phyloP scores from a whole-genome alignment of 106 monocot species.

The Triglochin maritima region DNA sequence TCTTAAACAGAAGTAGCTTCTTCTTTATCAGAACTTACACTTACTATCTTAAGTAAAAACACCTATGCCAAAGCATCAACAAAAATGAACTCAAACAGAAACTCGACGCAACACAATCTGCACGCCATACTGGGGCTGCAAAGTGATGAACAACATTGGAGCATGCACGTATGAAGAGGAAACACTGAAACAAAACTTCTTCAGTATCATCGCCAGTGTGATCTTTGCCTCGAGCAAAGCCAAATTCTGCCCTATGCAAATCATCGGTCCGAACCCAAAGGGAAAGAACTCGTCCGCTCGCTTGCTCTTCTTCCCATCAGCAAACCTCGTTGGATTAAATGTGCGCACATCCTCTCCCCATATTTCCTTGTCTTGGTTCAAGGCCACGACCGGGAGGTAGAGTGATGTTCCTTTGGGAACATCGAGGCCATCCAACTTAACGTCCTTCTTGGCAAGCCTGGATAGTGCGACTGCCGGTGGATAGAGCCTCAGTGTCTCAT shows the following conservation, averaged over 20 bases:
- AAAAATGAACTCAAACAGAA: constrained; percentile 5
- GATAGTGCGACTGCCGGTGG: constrained; percentile 34
- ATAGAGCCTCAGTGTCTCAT: constrained; percentile 73
- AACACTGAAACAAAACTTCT: constrained; percentile 34
- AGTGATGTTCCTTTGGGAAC: constrained; percentile 41
- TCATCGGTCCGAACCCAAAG: constrained; percentile 51
- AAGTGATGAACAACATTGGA: constrained; percentile 38
- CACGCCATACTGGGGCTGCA: constrained; percentile 62
- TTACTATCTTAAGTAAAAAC: no score
- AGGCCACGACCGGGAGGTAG: constrained; percentile 32
- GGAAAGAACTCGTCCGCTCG: constrained; percentile 39
- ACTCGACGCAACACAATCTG: constrained; percentile 45
- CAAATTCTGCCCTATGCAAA: constrained; percentile 67
- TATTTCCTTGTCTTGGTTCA: constrained; percentile 44
- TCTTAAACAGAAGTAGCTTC: no score
- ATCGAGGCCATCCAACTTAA: constrained; percentile 29
- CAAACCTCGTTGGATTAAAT: constrained; percentile 65
- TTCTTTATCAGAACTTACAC: no score
- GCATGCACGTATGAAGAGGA: constrained; percentile 74
- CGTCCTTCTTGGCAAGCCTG: constrained; percentile 25
- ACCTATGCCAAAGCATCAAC: not conserved
- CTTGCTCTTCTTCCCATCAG: constrained; percentile 19
- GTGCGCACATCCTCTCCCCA: constrained; percentile 60
- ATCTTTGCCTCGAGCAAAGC: constrained; percentile 59
- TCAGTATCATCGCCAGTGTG: constrained; percentile 58